Conservation (phyloP, 2,329 filamentous ascomycete genomes). For the Didymella segeticola region DNA sequence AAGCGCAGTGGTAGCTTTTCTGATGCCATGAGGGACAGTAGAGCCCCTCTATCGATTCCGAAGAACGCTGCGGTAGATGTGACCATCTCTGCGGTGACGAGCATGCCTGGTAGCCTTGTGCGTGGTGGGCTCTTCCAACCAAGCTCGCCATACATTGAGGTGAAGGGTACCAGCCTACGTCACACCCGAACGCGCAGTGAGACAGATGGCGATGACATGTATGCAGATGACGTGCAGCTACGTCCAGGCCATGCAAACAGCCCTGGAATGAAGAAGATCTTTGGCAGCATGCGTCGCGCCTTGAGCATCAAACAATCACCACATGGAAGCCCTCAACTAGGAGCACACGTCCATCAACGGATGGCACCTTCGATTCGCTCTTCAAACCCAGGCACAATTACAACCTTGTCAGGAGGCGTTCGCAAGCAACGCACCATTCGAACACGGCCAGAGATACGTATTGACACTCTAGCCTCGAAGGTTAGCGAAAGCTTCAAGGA, state of each 20-base stretch:
- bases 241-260: conserved; percentile 33
- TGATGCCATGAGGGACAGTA: conserved; percentile 78
- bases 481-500: conserved; percentile 80
- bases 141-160: conserved; percentile 78
- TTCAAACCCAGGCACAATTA: conserved; percentile 39
- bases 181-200: conserved; percentile 43
- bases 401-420: conserved; percentile 33
- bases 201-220: conserved; percentile 37
- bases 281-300: conserved; percentile 84
- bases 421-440: conserved; percentile 43
- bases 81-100: conserved; percentile 64
- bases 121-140: conserved; percentile 86
- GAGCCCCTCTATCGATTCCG: conserved; percentile 59
- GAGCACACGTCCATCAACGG: conserved; percentile 26
- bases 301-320: conserved; percentile 66
- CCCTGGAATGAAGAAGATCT: conserved; percentile 82
- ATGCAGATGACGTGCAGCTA: conserved; percentile 29
- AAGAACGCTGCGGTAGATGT: conserved; percentile 52
- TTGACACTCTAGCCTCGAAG: conserved; percentile 82
- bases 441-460: conserved; percentile 62
- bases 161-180: conserved; percentile 37
- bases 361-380: conserved; percentile 35
- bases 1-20: conserved; percentile 88
- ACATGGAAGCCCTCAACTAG: conserved; percentile 32
- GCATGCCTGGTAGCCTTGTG: conserved; percentile 83